phyloP scores from a whole-genome alignment of 2,329 filamentous ascomycete species.

The Thielaviopsis euricoi region DNA sequence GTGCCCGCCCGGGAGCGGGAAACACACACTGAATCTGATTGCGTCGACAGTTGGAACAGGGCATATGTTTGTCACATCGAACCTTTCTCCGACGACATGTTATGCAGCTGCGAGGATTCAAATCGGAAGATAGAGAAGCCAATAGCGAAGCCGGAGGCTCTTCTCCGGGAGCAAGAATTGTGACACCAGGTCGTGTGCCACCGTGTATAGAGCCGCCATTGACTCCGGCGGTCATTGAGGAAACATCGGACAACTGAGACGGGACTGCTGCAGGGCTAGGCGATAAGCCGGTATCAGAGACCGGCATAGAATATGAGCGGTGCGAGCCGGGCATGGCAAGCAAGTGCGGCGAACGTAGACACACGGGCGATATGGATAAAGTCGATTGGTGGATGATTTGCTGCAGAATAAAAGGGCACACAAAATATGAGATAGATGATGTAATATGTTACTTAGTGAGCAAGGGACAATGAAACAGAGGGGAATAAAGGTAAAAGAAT shows the following conservation, averaged over 20 bases:
- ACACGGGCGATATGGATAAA: neutral
- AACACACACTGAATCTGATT: conserved; percentile 58
- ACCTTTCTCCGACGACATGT: conserved; percentile 45
- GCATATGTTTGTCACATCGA: conserved; percentile 62
- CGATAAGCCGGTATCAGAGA: conserved; percentile 5
- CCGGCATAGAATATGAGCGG: neutral
- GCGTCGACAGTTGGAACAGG: conserved; percentile 58
- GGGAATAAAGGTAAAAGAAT: neutral
- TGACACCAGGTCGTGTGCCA: conserved; percentile 10
- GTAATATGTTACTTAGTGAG: neutral
- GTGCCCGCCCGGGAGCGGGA: conserved; percentile 56
- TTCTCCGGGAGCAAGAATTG: conserved; percentile 12
- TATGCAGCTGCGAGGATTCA: conserved; percentile 34
- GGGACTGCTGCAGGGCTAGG: neutral
- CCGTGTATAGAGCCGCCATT: neutral
- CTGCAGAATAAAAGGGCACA: neutral
- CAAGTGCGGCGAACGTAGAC: neutral
- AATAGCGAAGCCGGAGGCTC: conserved; percentile 7
- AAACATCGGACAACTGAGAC: neutral
- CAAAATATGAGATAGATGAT: neutral
- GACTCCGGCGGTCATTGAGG: neutral
- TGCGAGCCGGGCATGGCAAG: neutral
- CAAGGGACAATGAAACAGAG: neutral
- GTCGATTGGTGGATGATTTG: neutral
- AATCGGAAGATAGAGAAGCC: conserved; percentile 14